Base-by-base conservation (phyloP, 768 basidiomycete species). In the Dioszegia hungarica region DNA sequence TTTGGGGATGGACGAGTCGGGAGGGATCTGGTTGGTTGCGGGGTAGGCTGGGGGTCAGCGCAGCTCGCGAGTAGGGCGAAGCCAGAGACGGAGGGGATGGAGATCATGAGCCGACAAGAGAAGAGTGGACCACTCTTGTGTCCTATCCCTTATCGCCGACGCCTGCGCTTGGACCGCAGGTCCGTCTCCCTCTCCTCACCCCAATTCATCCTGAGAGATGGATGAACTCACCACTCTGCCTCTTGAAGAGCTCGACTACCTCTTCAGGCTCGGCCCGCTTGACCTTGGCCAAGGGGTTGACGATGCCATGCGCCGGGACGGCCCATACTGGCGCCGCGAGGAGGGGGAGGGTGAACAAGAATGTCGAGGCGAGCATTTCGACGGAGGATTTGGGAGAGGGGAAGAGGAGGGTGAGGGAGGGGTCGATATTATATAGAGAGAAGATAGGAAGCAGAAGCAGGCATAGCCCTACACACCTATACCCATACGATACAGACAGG, bases 1-100 rank as follows among this genome's bases (percentile, higher is more conserved):
- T 56, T 80, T 72, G 14, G 90, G 90, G 56, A 89, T 78, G 8
- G 67, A 59, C 31, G 73, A 69, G 0, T 79, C 71, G 58, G 85
- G 81, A n/a, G 84, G 83, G 6, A 78, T 75, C n/a, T 56, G 56
- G n/a, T 66, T 57, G 14, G 57, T 49, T 1, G 64, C 51, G 15
- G 90, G 89, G 74, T 82, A 90, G 20, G 79, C 80, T 12, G 80
- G 3, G 25, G 3, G 45, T 46, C 45, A 46, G 45, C 28, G 79
- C 67, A 88, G 38, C 19, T n/a, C n/a, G n/a, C n/a, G n/a, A n/a
- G n/a, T 5, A 34, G 17, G 24, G 37, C 29, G 24, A 51, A 12
- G 15, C 27, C 11, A 29, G 41, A 41, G 37, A 22, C 19, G n/a
- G 33, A 33, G 27, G 38, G 37, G 48, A 19, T 43, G 4, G 24